Evolutionary conservation across 371 early-diverging fungal genomes (phyloP), one percentile per base, ranked within the genome.

Genomic region (Mucor racemosus): DNA sequence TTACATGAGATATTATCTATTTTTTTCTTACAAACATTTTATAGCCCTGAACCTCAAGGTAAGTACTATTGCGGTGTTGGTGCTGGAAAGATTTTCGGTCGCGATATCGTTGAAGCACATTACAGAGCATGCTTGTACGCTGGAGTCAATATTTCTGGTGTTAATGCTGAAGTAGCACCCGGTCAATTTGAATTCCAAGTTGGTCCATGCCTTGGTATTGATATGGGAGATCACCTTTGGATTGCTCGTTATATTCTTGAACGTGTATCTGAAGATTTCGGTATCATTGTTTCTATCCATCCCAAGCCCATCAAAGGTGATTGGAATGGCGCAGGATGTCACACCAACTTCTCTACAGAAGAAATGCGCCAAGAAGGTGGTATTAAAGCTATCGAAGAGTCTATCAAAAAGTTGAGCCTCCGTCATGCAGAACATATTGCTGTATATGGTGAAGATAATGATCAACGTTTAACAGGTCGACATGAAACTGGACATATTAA

Each of bases 11-110:
- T 3, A 38, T 38, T 7, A 9, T 9, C 5, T 38, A 9, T 21
- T 4, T 9, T 50, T 50, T 11, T 10, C 8, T 50, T 21, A 26
- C 26, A 26, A n/a, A n/a, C 8, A 7, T n/a, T 14, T 26, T 11
- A 26, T 50, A 50, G 50, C 67, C 85, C 85, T 14, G 85, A 78
- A 35, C 74, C 76, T 15, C 81, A 82, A 74, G 77, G 80, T 26
- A 75, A 83, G 62, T 87, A 87, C 67, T 87, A 87, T 72, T 87
- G 88, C 67, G 86, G 84, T 68, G 80, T 86, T 34, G 86, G 86
- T 14, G 78, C 86, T 53, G 76, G 74, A 59, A 77, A 65, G 58
- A 74, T 83, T 40, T 84, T 79, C 67, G 88, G 88, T 13, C 78
- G 88, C 72, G 87, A 87, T 61, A 74, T 87, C 21, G 75, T 85